These are phyloP conservation scores for Neospora caninum DNA, from an alignment of 169 alveolate genomes.

Conservation along the genomic window DNA sequence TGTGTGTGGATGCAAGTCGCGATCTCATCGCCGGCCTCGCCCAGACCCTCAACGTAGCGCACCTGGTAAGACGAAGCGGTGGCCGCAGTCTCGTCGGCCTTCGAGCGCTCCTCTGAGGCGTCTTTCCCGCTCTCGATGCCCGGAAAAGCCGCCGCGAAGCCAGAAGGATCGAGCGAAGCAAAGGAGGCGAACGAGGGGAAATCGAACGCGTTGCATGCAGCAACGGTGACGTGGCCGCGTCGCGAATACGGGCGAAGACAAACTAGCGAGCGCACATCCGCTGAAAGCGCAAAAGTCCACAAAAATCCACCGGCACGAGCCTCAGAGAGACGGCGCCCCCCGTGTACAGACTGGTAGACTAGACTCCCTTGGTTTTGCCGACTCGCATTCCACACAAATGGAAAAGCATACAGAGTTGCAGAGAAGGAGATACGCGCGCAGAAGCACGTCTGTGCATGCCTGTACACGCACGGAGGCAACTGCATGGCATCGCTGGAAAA, in stretches of 20 bases:
- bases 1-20: background rate
- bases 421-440: no score
- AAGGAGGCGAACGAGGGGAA: background rate
- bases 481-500: no score
- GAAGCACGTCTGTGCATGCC: no score
- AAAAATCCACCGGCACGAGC: no score
- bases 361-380: no score
- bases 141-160: background rate
- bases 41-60: background rate
- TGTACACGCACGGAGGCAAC: no score
- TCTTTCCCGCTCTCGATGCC: background rate
- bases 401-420: no score
- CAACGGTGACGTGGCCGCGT: background rate
- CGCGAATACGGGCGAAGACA: conserved; percentile 7
- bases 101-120: background rate
- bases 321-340: no score
- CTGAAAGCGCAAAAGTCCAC: background rate
- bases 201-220: conserved; percentile 12
- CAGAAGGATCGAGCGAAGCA: background rate
- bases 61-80: background rate
- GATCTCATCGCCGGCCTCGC: conserved; percentile 31
- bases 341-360: no score
- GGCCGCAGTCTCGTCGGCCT: background rate
- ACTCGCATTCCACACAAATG: no score
- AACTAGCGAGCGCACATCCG: background rate